These are phyloP conservation scores for Claviceps citrina DNA, from an alignment of 2,329 filamentous ascomycete species.

Conservation along the genomic window DNA sequence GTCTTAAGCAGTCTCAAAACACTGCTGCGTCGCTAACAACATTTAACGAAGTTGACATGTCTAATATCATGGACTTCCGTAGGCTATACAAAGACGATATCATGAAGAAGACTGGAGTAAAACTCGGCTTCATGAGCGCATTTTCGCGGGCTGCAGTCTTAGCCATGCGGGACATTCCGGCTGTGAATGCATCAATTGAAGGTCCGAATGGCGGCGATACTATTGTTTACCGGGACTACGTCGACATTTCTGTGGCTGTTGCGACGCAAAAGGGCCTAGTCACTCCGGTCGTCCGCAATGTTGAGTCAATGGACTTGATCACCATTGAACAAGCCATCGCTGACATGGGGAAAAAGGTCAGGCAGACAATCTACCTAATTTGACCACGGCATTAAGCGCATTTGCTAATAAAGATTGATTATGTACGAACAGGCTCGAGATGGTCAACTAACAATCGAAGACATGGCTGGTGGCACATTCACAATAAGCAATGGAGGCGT, in stretches of 20 bases:
- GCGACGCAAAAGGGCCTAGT: conserved; percentile 96
- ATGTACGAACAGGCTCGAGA: conserved; percentile 62
- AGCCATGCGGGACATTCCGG: conserved; percentile 88
- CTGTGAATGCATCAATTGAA: conserved; percentile 93
- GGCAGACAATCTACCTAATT: too few relatives aligned
- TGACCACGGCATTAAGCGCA: neutral
- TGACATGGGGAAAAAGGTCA: conserved; percentile 86
- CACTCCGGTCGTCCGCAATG: conserved; percentile 89
- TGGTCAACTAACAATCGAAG: conserved; percentile 93
- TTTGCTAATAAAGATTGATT: too few relatives aligned
- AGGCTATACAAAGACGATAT: conserved; percentile 95
- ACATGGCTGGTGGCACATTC: conserved; percentile 97
- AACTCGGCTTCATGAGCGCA: conserved; percentile 98
- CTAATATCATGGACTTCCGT: conserved; percentile 88
- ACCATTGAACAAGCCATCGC: conserved; percentile 83
- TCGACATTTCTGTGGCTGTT: conserved; percentile 93
- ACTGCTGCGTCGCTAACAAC: conserved; percentile 93
- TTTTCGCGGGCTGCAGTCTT: conserved; percentile 82
- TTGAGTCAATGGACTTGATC: conserved; percentile 74
- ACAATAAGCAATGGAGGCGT: conserved; percentile 96
- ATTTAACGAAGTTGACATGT: conserved; percentile 99
- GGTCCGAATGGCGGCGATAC: conserved; percentile 90
- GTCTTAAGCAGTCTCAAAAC: conserved; percentile 97
- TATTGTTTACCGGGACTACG: conserved; percentile 95
- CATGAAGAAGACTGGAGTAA: conserved; percentile 89